Conservation (phyloP, 805 yeast genomes). For the Candida adriatica region DNA sequence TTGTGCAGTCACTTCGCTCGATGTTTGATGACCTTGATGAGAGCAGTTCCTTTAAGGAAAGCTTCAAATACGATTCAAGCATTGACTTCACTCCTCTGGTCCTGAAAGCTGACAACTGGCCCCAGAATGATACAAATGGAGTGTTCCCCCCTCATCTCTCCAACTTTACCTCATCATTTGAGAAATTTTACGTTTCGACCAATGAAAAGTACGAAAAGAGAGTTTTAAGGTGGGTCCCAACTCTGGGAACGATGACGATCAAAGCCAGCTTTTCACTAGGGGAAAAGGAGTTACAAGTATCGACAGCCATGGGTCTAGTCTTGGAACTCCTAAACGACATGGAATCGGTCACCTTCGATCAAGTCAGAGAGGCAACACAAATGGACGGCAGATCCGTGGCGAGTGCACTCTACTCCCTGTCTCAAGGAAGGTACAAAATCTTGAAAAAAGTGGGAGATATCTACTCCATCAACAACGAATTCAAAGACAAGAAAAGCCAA, state of each 20-base stretch:
- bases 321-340: slow-evolving; percentile 16
- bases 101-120: slow-evolving; percentile 17
- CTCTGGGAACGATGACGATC: slow-evolving; percentile 18
- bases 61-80: not conserved
- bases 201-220: slow-evolving; percentile 7
- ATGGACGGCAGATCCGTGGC: slow-evolving; percentile 14
- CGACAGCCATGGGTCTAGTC: slow-evolving; percentile 16
- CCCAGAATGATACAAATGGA: slow-evolving; percentile 6
- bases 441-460: slow-evolving; percentile 9
- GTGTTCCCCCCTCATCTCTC: slow-evolving; percentile 9
- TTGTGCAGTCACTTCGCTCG: slow-evolving; percentile 6
- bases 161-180: slow-evolving; percentile 4
- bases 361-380: slow-evolving; percentile 8
- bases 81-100: slow-evolving; percentile 18
- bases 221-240: slow-evolving; percentile 15
- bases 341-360: slow-evolving; percentile 10
- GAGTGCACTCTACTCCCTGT: slow-evolving; percentile 19
- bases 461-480: slow-evolving; percentile 12
- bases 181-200: slow-evolving; percentile 9
- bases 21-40: slow-evolving; percentile 19
- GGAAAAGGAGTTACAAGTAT: slow-evolving; percentile 16
- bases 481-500: slow-evolving; percentile 10
- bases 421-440: slow-evolving; percentile 16
- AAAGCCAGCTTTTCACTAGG: slow-evolving; percentile 11
- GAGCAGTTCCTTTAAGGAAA: slow-evolving; percentile 1